These are phyloP conservation scores for Tinospora cordifolia DNA, from an alignment of 164 flowering plant species.

Conservation along the genomic window DNA sequence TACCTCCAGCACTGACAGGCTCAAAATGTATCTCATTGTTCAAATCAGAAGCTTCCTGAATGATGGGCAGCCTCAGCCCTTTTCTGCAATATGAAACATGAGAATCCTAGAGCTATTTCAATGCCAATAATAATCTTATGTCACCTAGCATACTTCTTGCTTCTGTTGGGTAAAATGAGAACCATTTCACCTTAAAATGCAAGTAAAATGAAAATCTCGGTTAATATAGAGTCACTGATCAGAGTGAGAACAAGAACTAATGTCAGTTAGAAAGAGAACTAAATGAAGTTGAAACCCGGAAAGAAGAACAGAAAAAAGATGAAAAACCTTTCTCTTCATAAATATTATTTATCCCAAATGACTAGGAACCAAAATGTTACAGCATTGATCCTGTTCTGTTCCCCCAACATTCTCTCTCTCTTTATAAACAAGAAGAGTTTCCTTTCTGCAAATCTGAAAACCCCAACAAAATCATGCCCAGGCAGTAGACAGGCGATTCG, in stretches of 20 bases:
- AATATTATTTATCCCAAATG: slow-evolving; percentile 27
- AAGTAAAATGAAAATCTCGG: not conserved
- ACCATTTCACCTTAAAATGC: slow-evolving; percentile 6
- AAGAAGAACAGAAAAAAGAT: too few species aligned
- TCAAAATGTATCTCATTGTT: not conserved
- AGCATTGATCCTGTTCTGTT: slow-evolving; percentile 32
- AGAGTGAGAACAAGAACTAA: not conserved
- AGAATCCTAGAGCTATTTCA: not conserved
- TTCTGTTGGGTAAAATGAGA: not conserved
- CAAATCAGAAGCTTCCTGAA: not conserved
- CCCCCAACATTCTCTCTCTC: slow-evolving; percentile 28
- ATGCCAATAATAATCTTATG: not conserved
- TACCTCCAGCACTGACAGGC: not conserved
- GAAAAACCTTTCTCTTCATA: slow-evolving; percentile 23
- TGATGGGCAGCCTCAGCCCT: not conserved
- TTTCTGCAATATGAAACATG: slow-evolving; percentile 6
- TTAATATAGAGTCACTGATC: not conserved
- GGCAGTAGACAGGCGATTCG: slow-evolving; percentile 24
- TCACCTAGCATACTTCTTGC: not conserved
- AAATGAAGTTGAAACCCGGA: slow-evolving; percentile 10
- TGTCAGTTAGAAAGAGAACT: slow-evolving; percentile 9
- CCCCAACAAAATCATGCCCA: slow-evolving; percentile 27
- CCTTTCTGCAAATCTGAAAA: slow-evolving; percentile 28
- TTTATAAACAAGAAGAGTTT: slow-evolving; percentile 38
- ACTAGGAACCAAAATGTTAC: slow-evolving; percentile 43